Base-by-base conservation (phyloP, 495 filamentous ascomycete genomes). In the Aspergillus wentii region DNA sequence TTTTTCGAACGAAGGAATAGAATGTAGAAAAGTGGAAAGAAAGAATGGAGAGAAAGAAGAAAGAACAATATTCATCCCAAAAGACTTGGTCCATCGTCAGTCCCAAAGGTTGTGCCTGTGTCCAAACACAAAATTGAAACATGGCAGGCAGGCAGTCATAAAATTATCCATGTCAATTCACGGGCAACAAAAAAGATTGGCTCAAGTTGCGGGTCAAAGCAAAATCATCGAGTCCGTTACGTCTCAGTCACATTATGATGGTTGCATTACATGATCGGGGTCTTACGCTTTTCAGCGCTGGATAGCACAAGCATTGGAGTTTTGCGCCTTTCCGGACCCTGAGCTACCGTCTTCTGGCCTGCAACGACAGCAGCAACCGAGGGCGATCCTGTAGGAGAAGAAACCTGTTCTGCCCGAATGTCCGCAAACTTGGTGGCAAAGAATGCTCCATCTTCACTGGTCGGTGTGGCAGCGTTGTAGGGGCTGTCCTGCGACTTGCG, bases 211-310 rank as follows among this genome's bases (percentile, higher is more conserved):
- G n/a, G n/a, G n/a, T n/a, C n/a, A n/a, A n/a, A n/a, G n/a, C n/a
- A n/a, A n/a, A n/a, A n/a, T n/a, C n/a, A n/a, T n/a, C n/a, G n/a
- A n/a, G 26, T 54, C 43, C 43, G 44, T 48, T 63, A 62, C 55
- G 49, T 64, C 56, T 58, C 57, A 55, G 54, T 64, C 62, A 62
- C 61, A 64, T 61, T 60, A 62, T 52, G 54, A 49, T 59, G 49
- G 41, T 38, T 31, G 55, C 54, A 61, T 72, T 62, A 69, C 56
- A 69, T 60, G 54, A 83, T 66, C 33, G 80, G 72, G 58, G 77
- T 85, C 72, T 88, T 95, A 56, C 89, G 83, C 79, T 95, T 95
- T 67, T 94, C 88, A 40, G 85, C 86, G 55, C 80, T 88, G 40
- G 81, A 88, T 33, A 95, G 74, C 43, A 96, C 83, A 58, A 95